A percentile compares a stretch with the other conserved stretches of the same genome.
These are phyloP conservation scores for Stachybotrys chlorohalonatus DNA, from an alignment of 2,329 filamentous ascomycete species.

Conservation along the genomic window DNA sequence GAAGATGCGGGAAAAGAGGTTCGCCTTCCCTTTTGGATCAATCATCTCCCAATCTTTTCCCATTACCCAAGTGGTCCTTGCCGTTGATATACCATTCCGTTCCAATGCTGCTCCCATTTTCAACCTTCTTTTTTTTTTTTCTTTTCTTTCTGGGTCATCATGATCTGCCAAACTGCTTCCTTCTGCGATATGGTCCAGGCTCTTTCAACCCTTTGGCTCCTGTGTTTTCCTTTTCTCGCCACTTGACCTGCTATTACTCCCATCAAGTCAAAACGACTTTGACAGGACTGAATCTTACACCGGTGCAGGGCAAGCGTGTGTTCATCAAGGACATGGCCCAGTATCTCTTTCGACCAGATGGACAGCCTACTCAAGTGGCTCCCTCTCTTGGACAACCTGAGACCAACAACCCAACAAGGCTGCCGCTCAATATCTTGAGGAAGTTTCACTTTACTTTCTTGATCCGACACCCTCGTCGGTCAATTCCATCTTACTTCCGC, in stretches of 20 bases:
- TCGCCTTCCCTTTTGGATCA: constrained; percentile 20
- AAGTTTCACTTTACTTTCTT: constrained; percentile 93
- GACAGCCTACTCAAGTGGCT: constrained; percentile 59
- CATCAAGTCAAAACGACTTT: neutral
- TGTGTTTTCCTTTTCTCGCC: no score
- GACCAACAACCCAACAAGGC: constrained; percentile 71
- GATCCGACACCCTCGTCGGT: constrained; percentile 87
- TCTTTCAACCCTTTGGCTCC: no score
- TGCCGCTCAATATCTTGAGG: constrained; percentile 65
- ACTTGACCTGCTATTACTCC: no score
- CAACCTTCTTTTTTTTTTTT: neutral
- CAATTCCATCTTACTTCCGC: constrained; percentile 89
- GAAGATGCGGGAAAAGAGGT: constrained; percentile 68
- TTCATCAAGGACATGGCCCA: constrained; percentile 99
- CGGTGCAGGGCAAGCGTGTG: constrained; percentile 67
- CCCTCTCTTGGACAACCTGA: constrained; percentile 66
- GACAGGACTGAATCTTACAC: constrained; percentile 14
- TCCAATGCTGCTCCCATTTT: neutral
- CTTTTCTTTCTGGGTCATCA: neutral
- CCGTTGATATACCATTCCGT: neutral
- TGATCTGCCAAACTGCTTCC: neutral
- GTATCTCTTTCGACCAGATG: constrained; percentile 73
- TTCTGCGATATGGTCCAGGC: no score
- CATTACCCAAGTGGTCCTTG: neutral
- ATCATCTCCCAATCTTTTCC: constrained; percentile 9